Percentiles rank a stretch among this genome's conserved stretches.
Evolutionary conservation across 2,329 filamentous ascomycete species (phyloP).

Genomic region (Aureobasidium sp.): DNA sequence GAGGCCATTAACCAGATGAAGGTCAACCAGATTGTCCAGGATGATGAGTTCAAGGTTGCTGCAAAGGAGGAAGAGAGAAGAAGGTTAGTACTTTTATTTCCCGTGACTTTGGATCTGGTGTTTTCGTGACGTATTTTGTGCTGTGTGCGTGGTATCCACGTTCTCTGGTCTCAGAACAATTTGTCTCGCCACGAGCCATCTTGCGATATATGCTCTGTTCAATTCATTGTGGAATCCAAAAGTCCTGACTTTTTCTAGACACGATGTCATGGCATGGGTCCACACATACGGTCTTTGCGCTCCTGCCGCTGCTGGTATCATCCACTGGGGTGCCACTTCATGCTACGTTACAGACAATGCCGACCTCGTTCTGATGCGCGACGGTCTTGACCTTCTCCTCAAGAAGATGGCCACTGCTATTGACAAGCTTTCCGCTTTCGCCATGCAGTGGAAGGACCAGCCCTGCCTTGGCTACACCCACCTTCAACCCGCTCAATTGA

Average conservation of each 20-base stretch:
- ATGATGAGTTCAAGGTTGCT: slow-evolving; percentile 42
- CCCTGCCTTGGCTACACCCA: slow-evolving; percentile 75
- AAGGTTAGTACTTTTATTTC: slow-evolving; percentile 14
- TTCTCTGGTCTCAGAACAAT: background rate
- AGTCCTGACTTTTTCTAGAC: slow-evolving; percentile 20
- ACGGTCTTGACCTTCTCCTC: slow-evolving; percentile 68
- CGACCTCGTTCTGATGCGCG: slow-evolving; percentile 68
- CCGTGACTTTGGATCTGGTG: background rate
- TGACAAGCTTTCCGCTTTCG: slow-evolving; percentile 64
- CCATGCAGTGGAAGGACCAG: slow-evolving; percentile 62
- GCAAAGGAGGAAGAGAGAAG: slow-evolving; percentile 43
- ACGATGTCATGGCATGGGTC: slow-evolving; percentile 50
- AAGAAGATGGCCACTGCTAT: slow-evolving; percentile 75
- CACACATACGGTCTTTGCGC: slow-evolving; percentile 62
- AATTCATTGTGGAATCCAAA: background rate
- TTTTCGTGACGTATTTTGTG: background rate
- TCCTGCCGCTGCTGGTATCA: slow-evolving; percentile 72
- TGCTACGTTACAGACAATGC: slow-evolving; percentile 67
- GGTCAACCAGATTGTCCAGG: slow-evolving; percentile 38
- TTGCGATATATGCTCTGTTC: background rate
- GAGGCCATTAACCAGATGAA: slow-evolving; percentile 48
- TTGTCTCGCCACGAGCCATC: background rate
- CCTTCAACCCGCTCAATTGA: slow-evolving; percentile 53
- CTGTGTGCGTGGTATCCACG: background rate
- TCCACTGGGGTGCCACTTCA: slow-evolving; percentile 65